phyloP scores from a whole-genome alignment of 148 eudicot species.

The Cornus controversa region DNA sequence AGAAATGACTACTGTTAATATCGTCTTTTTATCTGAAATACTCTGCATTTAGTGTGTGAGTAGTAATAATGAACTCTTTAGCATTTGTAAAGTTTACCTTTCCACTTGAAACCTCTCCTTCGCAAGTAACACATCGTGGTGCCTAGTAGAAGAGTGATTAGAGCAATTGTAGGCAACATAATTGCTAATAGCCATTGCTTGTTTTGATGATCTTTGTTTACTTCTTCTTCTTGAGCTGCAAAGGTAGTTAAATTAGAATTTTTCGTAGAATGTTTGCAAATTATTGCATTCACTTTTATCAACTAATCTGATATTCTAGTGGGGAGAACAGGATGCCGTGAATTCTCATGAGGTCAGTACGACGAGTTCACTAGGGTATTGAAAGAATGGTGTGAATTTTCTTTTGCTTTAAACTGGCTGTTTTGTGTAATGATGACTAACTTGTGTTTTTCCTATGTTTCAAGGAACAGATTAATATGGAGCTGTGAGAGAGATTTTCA shows the following conservation, averaged over 20 bases:
- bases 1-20: neutral
- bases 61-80: neutral
- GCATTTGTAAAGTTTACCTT: constrained; percentile 15
- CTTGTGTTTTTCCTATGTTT: no score
- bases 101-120: constrained; percentile 8
- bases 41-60: neutral
- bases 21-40: neutral
- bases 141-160: constrained; percentile 17
- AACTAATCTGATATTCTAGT: neutral
- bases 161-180: constrained; percentile 18
- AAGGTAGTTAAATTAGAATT: neutral
- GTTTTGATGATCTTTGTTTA: neutral
- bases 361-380: no score
- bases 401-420: neutral
- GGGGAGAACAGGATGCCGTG: neutral
- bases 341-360: no score
- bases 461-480: neutral
- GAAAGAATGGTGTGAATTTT: neutral
- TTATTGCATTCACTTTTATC: no score
- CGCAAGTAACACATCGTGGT: constrained; percentile 9
- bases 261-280: neutral
- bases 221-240: constrained; percentile 22
- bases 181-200: constrained; percentile 12
- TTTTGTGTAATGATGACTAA: neutral
- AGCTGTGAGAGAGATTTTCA: neutral